A percentile compares a stretch with the other conserved stretches of the same genome.
phyloP scores from a whole-genome alignment of 2,329 filamentous ascomycete species.

The Rugonectria rugulosa region DNA sequence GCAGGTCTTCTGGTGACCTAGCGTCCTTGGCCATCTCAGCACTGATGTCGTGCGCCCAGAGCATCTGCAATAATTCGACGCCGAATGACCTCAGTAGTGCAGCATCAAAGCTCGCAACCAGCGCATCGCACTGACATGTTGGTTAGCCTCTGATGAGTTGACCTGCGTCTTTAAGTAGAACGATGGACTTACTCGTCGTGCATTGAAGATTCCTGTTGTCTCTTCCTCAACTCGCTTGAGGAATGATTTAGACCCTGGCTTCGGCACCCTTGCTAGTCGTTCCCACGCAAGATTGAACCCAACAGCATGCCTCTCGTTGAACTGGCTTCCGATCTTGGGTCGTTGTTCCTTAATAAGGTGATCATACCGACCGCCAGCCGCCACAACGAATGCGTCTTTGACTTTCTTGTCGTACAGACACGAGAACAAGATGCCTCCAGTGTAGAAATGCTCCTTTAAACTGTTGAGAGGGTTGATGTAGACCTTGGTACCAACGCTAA shows the following conservation, averaged over 20 bases:
- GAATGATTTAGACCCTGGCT: conserved; percentile 62
- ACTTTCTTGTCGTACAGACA: conserved; percentile 87
- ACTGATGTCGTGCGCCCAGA: conserved; percentile 86
- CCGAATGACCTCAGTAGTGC: conserved; percentile 78
- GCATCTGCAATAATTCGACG: conserved; percentile 76
- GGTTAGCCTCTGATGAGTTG: not conserved
- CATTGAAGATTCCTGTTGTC: conserved; percentile 62
- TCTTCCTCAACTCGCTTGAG: conserved; percentile 77
- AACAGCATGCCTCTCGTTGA: conserved; percentile 79
- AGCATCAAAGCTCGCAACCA: conserved; percentile 87
- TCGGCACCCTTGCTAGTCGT: conserved; percentile 72
- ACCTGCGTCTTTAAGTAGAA: not conserved
- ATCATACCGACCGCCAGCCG: conserved; percentile 93
- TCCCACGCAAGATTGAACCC: conserved; percentile 94
- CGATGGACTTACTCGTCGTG: conserved; percentile 63
- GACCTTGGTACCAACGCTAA: conserved; percentile 78
- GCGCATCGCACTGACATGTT: conserved; percentile 76
- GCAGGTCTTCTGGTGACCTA: conserved; percentile 79
- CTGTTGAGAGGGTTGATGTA: conserved; percentile 87
- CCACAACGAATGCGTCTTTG: conserved; percentile 77
- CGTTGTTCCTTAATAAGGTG: conserved; percentile 84
- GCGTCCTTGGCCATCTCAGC: conserved; percentile 87
- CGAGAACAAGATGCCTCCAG: conserved; percentile 85
- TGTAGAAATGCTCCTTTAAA: conserved; percentile 91
- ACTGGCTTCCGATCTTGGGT: conserved; percentile 69